Conservation (phyloP, 257 asterid species). For the Solanum sejunctum region DNA sequence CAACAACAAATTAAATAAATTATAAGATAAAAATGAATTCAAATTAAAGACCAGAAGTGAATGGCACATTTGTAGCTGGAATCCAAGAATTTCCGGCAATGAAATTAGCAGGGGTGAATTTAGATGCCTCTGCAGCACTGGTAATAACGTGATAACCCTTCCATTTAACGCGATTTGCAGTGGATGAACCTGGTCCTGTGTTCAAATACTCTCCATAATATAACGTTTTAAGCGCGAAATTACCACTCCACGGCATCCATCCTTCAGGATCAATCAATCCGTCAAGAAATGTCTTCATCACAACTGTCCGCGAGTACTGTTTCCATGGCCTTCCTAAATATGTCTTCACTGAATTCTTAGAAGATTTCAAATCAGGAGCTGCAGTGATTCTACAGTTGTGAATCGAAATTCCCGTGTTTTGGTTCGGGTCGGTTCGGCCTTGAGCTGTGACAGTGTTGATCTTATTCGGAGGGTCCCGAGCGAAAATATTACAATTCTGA, state of each 20-base stretch:
- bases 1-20: background rate
- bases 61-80: conserved; percentile 59
- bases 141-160: conserved; percentile 66
- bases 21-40: background rate
- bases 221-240: conserved; percentile 56
- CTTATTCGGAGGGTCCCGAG: conserved; percentile 55
- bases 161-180: conserved; percentile 62
- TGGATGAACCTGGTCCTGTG: conserved; percentile 75
- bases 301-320: conserved; percentile 54
- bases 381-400: conserved; percentile 47
- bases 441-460: conserved; percentile 78
- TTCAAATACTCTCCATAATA: conserved; percentile 77
- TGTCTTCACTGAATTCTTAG: conserved; percentile 49
- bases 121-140: conserved; percentile 48
- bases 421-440: conserved; percentile 67
- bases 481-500: conserved; percentile 61
- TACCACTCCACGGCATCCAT: conserved; percentile 86
- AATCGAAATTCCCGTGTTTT: conserved; percentile 75
- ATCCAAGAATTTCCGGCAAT: conserved; percentile 70
- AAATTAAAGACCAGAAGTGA: conserved; percentile 49
- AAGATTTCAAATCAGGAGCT: conserved; percentile 42
- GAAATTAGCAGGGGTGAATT: conserved; percentile 52
- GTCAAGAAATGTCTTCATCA: conserved; percentile 52
- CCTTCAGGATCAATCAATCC: conserved; percentile 58
- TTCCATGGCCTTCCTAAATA: conserved; percentile 90